Conservation (phyloP, 1,284 basidiomycete species). For the Microbotryomycetes sp. region DNA sequence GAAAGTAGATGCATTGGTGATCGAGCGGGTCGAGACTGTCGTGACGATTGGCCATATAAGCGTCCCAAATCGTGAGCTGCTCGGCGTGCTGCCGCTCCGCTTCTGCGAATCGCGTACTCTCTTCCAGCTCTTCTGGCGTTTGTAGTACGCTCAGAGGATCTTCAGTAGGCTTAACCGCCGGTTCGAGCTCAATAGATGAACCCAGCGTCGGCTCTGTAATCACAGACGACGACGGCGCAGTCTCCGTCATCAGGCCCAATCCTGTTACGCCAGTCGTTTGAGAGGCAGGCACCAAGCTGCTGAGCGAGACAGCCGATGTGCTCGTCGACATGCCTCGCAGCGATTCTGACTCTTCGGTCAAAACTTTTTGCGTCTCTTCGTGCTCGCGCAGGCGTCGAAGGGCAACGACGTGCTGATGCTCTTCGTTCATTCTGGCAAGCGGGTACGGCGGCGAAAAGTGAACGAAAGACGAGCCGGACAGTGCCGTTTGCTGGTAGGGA, state of each 20-base stretch:
- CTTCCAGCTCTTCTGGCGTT: slow-evolving; percentile 49
- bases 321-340: slow-evolving; percentile 37
- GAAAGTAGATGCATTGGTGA: slow-evolving; percentile 77
- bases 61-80: slow-evolving; percentile 80
- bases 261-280: background rate
- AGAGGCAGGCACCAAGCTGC: background rate
- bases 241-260: background rate
- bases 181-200: slow-evolving; percentile 3
- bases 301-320: slow-evolving; percentile 7
- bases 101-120: slow-evolving; percentile 60
- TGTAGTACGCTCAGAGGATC: slow-evolving; percentile 35
- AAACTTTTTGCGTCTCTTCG: slow-evolving; percentile 56
- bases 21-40: slow-evolving; percentile 85
- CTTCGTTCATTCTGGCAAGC: slow-evolving; percentile 72
- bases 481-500: slow-evolving; percentile 73
- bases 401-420: slow-evolving; percentile 63
- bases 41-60: slow-evolving; percentile 72
- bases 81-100: slow-evolving; percentile 74
- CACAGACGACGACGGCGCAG: background rate
- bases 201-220: slow-evolving; percentile 1
- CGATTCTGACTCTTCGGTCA: slow-evolving; percentile 55
- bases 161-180: slow-evolving; percentile 19
- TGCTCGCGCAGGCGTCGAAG: slow-evolving; percentile 72
- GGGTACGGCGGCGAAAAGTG: slow-evolving; percentile 84
- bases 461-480: slow-evolving; percentile 82